Conservation (phyloP, 1,284 basidiomycete species). For the Sporisorium exsertum region DNA sequence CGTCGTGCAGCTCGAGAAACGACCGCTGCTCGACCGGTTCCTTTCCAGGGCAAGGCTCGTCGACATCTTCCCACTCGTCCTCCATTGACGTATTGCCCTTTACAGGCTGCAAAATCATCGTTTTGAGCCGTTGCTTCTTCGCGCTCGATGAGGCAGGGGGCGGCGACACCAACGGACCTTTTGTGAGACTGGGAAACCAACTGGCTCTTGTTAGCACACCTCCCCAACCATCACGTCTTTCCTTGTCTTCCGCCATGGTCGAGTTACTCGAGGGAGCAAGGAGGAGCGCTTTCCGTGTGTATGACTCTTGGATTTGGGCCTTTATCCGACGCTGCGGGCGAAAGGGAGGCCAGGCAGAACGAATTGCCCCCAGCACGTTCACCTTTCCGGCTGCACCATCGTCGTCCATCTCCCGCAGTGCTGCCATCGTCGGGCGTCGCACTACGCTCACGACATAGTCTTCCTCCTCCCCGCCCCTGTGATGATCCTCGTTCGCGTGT, state of each 20-base stretch:
- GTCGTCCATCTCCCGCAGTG: conserved; percentile 8
- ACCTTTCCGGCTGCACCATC: background rate
- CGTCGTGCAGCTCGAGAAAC: conserved; percentile 31
- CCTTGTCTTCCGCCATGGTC: background rate
- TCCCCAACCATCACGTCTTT: conserved; percentile 44
- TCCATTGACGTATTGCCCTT: background rate
- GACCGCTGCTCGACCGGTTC: background rate
- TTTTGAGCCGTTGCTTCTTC: conserved; percentile 7
- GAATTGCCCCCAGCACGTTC: conserved; percentile 6
- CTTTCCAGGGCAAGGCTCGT: background rate
- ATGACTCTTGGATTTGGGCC: background rate
- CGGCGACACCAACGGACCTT: conserved; percentile 29
- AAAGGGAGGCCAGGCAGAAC: conserved; percentile 15
- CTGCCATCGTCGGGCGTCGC: conserved; percentile 17
- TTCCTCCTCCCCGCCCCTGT: background rate
- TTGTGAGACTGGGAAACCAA: conserved; percentile 27
- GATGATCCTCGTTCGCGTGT: too few species aligned
- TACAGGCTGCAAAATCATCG: conserved; percentile 6
- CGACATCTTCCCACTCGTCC: conserved; percentile 45
- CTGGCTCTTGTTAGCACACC: conserved; percentile 30
- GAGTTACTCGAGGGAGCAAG: background rate
- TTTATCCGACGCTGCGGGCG: conserved; percentile 27
- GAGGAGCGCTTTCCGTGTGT: background rate
- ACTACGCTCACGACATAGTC: conserved; percentile 14
- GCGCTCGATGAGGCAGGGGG: conserved; percentile 1